Base-by-base conservation (phyloP, 2,329 filamentous ascomycete species). In the Aspergillus persii region DNA sequence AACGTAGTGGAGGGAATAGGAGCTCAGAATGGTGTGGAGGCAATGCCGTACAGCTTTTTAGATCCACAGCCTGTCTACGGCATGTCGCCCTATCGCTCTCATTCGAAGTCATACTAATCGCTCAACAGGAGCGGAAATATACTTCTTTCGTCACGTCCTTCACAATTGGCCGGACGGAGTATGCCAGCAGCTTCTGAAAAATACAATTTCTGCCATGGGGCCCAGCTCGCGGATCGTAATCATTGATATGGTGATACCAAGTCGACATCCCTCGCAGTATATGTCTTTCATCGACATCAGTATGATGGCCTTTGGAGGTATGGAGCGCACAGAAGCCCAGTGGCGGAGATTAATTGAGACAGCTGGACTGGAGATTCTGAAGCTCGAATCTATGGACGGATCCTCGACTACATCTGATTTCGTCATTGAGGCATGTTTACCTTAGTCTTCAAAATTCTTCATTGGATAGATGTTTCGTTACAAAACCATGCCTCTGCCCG, bases 121-220 rank as follows among this genome's bases (percentile, higher is more conserved):
- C 8, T 41, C n/a, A 4, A 27, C 23, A 47, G 44, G 18, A 3
- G 44, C 44, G 18, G 18, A 18, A n/a, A 54, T 41, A 6, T 54
- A 54, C 39, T 41, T 54, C 52, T 54, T 54, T 26, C 52, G 52
- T 8, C 52, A 54, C 26, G 47, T 54, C 15, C 36, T 54, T 3
- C 52, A 54, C 26, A 54, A 54, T 15, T 54, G 52, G 52, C 15
- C 33, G 11, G 39, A 54, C 18, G 18, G 11, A 0, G 39, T 54
- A 4, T 26, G n/a, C 18, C 23, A 12, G n/a, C 12, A 29, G 23
- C 47, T 54, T 3, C 52, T 54, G 8, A 33, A 29, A 11, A 47
- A 54, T 29, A 54, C 52, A 2, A 41, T 46, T 11, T 26, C 26
- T 7, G 52, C 52, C 11, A 54, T 54, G 52, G 39, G 9, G 1